Conservation (phyloP, 1,284 basidiomycete genomes). For the Pascua guehoae region DNA sequence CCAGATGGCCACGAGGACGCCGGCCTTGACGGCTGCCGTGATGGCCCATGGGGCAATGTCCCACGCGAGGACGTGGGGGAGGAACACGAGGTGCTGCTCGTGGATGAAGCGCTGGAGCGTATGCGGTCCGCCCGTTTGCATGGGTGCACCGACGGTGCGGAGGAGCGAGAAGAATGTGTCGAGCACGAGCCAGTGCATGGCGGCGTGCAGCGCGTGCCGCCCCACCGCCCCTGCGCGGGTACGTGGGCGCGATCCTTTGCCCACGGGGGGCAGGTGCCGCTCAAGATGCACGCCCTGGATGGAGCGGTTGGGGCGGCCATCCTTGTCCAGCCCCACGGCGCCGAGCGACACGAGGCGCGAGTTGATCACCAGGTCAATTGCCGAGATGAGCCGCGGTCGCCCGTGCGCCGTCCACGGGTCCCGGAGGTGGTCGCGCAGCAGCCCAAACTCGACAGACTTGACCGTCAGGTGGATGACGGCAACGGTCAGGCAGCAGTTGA, state of each 20-base stretch:
- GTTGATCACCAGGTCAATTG: constrained; percentile 31
- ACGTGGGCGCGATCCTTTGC: not conserved
- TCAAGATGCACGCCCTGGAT: not conserved
- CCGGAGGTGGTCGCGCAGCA: constrained; percentile 24
- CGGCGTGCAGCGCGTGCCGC: constrained; percentile 23
- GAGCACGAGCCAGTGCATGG: constrained; percentile 26
- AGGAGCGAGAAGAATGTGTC: constrained; percentile 34
- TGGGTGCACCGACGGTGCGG: constrained; percentile 20
- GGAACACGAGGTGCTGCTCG: constrained; percentile 20
- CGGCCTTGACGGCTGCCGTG: constrained; percentile 19
- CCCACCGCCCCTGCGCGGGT: constrained; percentile 23
- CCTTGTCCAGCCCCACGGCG: constrained; percentile 14
- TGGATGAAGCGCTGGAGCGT: constrained; percentile 16
- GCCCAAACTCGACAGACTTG: constrained; percentile 35
- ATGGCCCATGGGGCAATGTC: constrained; percentile 13
- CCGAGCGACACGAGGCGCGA: constrained; percentile 34
- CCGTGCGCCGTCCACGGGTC: constrained; percentile 29
- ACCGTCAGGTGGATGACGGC: constrained; percentile 27
- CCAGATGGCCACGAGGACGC: constrained; percentile 29
- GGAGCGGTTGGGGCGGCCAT: constrained; percentile 1
- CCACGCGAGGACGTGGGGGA: constrained; percentile 25
- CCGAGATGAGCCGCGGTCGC: constrained; percentile 19
- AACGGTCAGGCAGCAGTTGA: constrained; percentile 34
- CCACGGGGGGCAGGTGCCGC: constrained; percentile 23
- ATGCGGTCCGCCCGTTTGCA: constrained; percentile 15